Evolutionary conservation across 1,284 basidiomycete genomes (phyloP).

Genomic region (Kalmanozyma brasiliensis): DNA sequence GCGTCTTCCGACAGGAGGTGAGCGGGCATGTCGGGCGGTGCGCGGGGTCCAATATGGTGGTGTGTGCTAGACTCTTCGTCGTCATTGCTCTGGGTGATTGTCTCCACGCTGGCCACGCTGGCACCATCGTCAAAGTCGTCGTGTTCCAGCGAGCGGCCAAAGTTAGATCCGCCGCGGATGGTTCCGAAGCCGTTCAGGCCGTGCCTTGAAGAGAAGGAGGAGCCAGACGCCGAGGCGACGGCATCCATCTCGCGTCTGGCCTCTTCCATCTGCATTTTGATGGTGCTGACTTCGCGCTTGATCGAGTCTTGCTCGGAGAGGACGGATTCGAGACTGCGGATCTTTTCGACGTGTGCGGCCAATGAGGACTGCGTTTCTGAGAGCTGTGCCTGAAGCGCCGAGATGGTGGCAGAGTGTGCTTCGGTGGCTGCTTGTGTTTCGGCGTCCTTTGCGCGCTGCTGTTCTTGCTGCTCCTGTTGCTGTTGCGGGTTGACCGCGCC

Average conservation of each 20-base stretch:
- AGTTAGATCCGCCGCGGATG: slow-evolving; percentile 11
- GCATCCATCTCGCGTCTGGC: slow-evolving; percentile 60
- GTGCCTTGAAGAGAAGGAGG: slow-evolving; percentile 14
- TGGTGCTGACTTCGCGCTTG: slow-evolving; percentile 78
- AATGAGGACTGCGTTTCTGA: slow-evolving; percentile 85
- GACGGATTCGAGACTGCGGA: slow-evolving; percentile 82
- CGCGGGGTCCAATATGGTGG: slow-evolving; percentile 52
- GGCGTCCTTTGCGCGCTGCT: slow-evolving; percentile 34
- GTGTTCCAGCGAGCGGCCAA: slow-evolving; percentile 11
- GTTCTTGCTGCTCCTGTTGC: slow-evolving; percentile 30
- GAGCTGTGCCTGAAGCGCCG: slow-evolving; percentile 81
- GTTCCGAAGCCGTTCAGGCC: slow-evolving; percentile 33
- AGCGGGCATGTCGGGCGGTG: slow-evolving; percentile 53
- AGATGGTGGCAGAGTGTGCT: slow-evolving; percentile 53
- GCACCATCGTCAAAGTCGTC: slow-evolving; percentile 61
- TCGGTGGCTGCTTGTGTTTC: slow-evolving; percentile 37
- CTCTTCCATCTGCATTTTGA: slow-evolving; percentile 68
- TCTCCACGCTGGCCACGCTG: slow-evolving; percentile 62
- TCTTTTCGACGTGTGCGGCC: slow-evolving; percentile 83
- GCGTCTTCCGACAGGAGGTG: slow-evolving; percentile 30
- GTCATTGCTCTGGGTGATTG: slow-evolving; percentile 46
- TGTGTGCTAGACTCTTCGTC: slow-evolving; percentile 4
- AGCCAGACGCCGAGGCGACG: slow-evolving; percentile 17
- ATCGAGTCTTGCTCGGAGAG: slow-evolving; percentile 84
- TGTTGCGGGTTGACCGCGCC: slow-evolving; percentile 21